These are phyloP conservation scores for Zea luxurians DNA, from an alignment of 176 grass and related monocot genomes.

Conservation along the genomic window DNA sequence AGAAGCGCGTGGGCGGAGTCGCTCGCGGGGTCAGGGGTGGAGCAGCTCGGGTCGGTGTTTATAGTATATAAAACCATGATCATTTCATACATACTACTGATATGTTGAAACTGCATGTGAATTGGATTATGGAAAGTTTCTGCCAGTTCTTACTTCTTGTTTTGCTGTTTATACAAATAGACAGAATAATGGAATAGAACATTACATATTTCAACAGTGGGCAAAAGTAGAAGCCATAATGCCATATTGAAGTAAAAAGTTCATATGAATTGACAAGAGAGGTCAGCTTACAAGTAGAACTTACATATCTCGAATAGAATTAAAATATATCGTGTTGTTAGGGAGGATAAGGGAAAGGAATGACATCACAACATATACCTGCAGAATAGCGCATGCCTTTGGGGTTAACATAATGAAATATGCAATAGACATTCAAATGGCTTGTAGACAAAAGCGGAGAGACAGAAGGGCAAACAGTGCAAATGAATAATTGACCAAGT, in stretches of 20 bases:
- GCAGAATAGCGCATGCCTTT: constrained; percentile 3
- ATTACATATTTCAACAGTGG: constrained; percentile 5
- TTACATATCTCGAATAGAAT: constrained; percentile 95
- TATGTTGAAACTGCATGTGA: constrained; percentile 27
- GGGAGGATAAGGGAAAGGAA: constrained; percentile 80
- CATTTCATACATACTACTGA: not conserved
- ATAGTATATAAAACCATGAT: not conserved
- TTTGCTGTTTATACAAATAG: not conserved
- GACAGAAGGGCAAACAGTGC: too few relatives aligned
- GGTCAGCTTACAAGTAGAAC: constrained; percentile 26
- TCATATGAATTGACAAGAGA: not conserved
- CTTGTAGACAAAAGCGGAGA: too few relatives aligned
- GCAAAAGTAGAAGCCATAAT: too few relatives aligned
- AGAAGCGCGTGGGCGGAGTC: too few relatives aligned
- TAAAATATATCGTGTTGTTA: constrained; percentile 76
- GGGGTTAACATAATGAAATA: not conserved
- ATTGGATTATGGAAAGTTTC: not conserved
- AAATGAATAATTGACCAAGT: too few relatives aligned
- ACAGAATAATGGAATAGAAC: constrained; percentile 8
- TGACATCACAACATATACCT: constrained; percentile 98
- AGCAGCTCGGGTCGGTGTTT: too few relatives aligned
- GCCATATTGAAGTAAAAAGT: not conserved
- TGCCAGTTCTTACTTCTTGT: not conserved
- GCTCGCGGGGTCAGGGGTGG: too few relatives aligned
- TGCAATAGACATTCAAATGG: too few relatives aligned